A percentile compares a stretch with the other conserved stretches of the same genome.
Conservation (phyloP, 306 rosid genomes). For the Quercus ilex region DNA sequence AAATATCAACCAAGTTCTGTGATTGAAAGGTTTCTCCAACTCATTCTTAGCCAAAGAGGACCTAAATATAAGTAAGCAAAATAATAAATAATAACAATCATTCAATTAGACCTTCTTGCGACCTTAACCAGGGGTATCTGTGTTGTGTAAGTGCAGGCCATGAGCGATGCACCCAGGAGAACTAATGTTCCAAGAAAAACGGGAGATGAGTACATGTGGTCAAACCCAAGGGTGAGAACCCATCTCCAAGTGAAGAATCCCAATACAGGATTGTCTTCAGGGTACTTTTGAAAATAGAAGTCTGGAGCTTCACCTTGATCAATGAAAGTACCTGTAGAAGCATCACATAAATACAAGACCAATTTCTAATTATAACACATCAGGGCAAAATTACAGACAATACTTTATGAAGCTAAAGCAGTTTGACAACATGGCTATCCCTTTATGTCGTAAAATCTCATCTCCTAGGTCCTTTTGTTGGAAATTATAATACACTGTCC, state of each 20-base stretch:
- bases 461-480: neutral
- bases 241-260: conserved; percentile 98
- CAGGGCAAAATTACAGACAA: conserved; percentile 8
- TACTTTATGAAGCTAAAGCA: conserved; percentile 10
- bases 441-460: neutral
- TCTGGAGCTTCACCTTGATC: conserved; percentile 92
- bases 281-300: conserved; percentile 67
- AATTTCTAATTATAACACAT: neutral
- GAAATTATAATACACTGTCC: too few relatives aligned
- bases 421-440: conserved; percentile 11
- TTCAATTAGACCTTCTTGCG: conserved; percentile 62
- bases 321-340: conserved; percentile 66
- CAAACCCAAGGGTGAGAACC: conserved; percentile 89
- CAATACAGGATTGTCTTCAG: conserved; percentile 76
- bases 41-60: neutral
- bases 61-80: neutral
- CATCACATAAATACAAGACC: conserved; percentile 21
- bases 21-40: neutral
- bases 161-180: conserved; percentile 80
- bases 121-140: conserved; percentile 91
- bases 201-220: conserved; percentile 87
- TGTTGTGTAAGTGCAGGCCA: conserved; percentile 97
- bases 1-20: conserved; percentile 23
- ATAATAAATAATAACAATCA: conserved; percentile 5
- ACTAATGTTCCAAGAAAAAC: conserved; percentile 63